Percentiles rank a stretch among this genome's conserved stretches.
Conservation (phyloP, 805 yeast species). For the Candida hungchunana region DNA sequence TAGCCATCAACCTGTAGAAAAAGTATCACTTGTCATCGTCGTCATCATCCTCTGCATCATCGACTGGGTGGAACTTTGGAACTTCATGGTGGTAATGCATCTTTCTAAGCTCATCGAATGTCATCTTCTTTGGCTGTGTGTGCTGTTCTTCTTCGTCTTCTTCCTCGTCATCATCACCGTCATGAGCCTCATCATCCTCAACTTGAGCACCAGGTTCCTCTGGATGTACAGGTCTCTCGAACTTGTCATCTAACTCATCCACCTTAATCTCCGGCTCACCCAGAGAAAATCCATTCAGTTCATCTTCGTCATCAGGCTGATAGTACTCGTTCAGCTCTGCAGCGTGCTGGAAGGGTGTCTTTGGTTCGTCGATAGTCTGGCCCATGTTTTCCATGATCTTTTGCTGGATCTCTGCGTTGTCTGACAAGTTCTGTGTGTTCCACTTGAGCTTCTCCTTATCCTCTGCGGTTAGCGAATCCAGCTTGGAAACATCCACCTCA, state of each 20-base stretch:
- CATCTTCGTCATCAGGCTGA: conserved; percentile 54
- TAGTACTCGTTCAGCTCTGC: conserved; percentile 74
- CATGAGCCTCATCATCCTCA: conserved; percentile 30
- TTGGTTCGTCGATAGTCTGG: conserved; percentile 84
- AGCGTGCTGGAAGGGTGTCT: conserved; percentile 92
- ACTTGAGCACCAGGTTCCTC: conserved; percentile 2
- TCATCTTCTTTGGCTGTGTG: conserved; percentile 28
- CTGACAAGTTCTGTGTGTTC: conserved; percentile 77
- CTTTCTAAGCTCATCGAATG: conserved; percentile 75
- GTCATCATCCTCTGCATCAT: conserved; percentile 18
- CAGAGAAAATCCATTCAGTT: conserved; percentile 47
- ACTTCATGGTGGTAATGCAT: conserved; percentile 66
- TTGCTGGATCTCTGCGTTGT: conserved; percentile 61
- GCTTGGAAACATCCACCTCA: conserved; percentile 12
- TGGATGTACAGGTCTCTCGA: conserved; percentile 9
- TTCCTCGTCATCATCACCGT: not conserved
- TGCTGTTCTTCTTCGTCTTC: not conserved
- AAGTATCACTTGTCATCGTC: conserved; percentile 42
- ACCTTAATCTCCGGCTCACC: conserved; percentile 51
- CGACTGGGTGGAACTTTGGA: conserved; percentile 21
- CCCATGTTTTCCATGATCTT: conserved; percentile 42
- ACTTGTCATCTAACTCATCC: conserved; percentile 24
- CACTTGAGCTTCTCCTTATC: conserved; percentile 54
- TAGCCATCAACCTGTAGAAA: conserved; percentile 1
- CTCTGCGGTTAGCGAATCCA: conserved; percentile 5